Percentiles rank a stretch among this genome's conserved stretches.
Conservation (phyloP, 805 yeast species). For the Torulaspora delbrueckii region DNA sequence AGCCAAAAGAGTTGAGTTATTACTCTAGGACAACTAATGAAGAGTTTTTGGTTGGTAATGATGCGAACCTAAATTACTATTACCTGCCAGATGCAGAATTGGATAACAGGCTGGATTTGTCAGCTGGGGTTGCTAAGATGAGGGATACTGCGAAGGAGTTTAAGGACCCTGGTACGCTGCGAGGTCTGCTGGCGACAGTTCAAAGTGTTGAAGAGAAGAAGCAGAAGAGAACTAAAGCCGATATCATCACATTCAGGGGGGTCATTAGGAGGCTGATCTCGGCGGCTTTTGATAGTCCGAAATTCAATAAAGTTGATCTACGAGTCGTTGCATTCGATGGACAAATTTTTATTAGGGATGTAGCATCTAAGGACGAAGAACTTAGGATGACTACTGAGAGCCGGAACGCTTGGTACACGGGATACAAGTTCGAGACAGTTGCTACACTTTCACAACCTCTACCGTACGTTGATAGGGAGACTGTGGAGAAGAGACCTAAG, state of each 20-base stretch:
- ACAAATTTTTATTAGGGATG: slow-evolving; percentile 57
- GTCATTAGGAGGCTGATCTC: slow-evolving; percentile 63
- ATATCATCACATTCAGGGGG: slow-evolving; percentile 82
- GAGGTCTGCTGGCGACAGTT: slow-evolving; percentile 54
- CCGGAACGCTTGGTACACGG: slow-evolving; percentile 51
- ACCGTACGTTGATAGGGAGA: slow-evolving; percentile 58
- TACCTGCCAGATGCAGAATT: slow-evolving; percentile 73
- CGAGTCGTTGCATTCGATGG: slow-evolving; percentile 71
- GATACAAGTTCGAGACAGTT: slow-evolving; percentile 81
- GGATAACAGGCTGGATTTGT: slow-evolving; percentile 58
- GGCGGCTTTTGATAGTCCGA: slow-evolving; percentile 46
- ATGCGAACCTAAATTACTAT: slow-evolving; percentile 58
- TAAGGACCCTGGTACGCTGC: slow-evolving; percentile 39
- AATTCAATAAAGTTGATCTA: slow-evolving; percentile 51
- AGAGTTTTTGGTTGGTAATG: slow-evolving; percentile 45
- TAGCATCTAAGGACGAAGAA: slow-evolving; percentile 31
- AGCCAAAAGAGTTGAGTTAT: slow-evolving; percentile 76
- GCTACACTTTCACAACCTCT: slow-evolving; percentile 75
- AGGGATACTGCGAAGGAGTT: slow-evolving; percentile 50
- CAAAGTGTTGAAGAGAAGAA: slow-evolving; percentile 48
- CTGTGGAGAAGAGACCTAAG: slow-evolving; percentile 61
- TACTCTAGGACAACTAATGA: slow-evolving; percentile 61
- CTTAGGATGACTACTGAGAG: slow-evolving; percentile 25
- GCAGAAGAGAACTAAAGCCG: slow-evolving; percentile 44
- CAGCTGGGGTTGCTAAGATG: slow-evolving; percentile 59